phyloP scores from a whole-genome alignment of 768 basidiomycete genomes.

The Boletus subparvulus region DNA sequence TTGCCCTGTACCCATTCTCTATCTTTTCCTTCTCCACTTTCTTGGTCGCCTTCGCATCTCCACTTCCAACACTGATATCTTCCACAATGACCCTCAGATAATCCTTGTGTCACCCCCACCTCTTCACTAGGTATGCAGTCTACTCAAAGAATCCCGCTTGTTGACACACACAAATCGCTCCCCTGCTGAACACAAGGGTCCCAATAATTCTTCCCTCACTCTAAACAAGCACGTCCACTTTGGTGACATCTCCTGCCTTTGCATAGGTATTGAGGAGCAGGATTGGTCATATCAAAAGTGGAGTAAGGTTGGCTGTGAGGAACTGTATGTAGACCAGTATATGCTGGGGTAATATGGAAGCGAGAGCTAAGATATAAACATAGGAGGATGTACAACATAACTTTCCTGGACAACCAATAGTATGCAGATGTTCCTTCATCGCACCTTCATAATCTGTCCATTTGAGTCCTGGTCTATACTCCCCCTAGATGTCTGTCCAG shows the following conservation, averaged over 20 bases:
- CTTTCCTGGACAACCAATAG: slow-evolving; percentile 89
- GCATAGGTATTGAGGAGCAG: slow-evolving; percentile 96
- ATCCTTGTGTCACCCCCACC: slow-evolving; percentile 89
- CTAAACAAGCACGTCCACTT: slow-evolving; percentile 90
- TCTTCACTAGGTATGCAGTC: slow-evolving; percentile 88
- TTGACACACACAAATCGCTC: slow-evolving; percentile 90
- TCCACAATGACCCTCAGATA: slow-evolving; percentile 93
- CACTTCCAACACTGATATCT: slow-evolving; percentile 55
- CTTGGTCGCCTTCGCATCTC: slow-evolving; percentile 6
- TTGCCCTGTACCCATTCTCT: slow-evolving; percentile 57
- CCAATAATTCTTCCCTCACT: slow-evolving; percentile 62
- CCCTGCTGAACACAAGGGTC: slow-evolving; percentile 9
- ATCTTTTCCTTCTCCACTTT: slow-evolving; percentile 37
- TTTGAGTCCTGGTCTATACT: too few relatives aligned
- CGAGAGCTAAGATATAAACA: not conserved
- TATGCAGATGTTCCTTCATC: slow-evolving; percentile 89
- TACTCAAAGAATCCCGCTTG: slow-evolving; percentile 97
- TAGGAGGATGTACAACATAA: slow-evolving; percentile 87
- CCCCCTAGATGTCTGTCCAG: too few relatives aligned
- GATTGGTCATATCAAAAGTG: slow-evolving; percentile 96
- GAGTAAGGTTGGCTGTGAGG: slow-evolving; percentile 93
- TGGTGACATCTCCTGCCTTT: slow-evolving; percentile 87
- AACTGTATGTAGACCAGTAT: slow-evolving; percentile 52
- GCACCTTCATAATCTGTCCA: slow-evolving; percentile 94
- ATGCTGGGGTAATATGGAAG: not conserved